Conservation (phyloP, 108 stramenopile genomes). For the Skeletonema potamos region DNA sequence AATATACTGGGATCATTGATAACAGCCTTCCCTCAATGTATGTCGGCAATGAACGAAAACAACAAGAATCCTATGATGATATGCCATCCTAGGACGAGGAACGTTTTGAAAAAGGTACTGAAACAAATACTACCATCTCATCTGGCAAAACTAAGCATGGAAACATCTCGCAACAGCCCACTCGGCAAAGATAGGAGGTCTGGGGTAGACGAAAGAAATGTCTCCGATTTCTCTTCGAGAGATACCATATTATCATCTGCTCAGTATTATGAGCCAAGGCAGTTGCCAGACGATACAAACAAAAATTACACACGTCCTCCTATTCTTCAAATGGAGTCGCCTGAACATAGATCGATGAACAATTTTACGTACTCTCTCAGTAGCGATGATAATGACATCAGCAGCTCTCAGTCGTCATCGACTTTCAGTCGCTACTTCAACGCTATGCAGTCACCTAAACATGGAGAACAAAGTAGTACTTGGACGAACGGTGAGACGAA, state of each 20-base stretch:
- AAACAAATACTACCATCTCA: conserved; percentile 9
- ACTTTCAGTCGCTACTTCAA: neutral
- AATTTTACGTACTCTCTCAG: neutral
- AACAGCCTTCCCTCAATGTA: conserved; percentile 26
- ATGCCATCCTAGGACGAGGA: conserved; percentile 40
- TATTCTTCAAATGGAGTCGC: neutral
- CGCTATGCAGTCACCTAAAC: neutral
- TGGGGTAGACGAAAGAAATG: conserved; percentile 1
- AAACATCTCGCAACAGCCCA: neutral
- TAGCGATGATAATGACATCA: neutral
- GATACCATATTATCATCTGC: neutral
- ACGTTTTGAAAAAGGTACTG: conserved; percentile 37
- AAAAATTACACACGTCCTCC: conserved; percentile 10
- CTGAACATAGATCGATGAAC: neutral
- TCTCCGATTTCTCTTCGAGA: neutral
- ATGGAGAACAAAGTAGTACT: neutral
- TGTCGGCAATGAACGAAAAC: conserved; percentile 32
- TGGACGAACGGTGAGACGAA: neutral
- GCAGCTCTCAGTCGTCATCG: neutral
- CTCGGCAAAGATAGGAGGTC: neutral
- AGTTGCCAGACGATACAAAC: neutral
- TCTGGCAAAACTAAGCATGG: neutral
- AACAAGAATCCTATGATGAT: conserved; percentile 32
- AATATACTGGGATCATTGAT: conserved; percentile 36
- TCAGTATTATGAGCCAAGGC: neutral